phyloP scores from a whole-genome alignment of 2,329 filamentous ascomycete species.

The Aspergillus sp. region DNA sequence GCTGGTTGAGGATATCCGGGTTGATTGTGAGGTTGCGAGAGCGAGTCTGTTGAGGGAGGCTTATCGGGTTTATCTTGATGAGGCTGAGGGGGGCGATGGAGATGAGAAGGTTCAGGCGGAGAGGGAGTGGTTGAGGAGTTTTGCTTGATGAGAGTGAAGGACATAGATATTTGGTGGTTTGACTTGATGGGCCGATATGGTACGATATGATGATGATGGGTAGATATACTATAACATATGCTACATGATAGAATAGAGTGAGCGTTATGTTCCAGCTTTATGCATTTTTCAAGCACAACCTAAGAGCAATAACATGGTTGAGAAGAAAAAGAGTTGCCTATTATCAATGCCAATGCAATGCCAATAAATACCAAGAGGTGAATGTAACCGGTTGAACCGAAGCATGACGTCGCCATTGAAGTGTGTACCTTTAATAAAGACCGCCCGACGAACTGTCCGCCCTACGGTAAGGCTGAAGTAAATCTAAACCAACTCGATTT shows the following conservation, averaged over 20 bases:
- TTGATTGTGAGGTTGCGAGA: slow-evolving; percentile 83
- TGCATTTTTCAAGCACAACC: slow-evolving; percentile 11
- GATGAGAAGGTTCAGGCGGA: slow-evolving; percentile 38
- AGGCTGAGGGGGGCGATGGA: slow-evolving; percentile 37
- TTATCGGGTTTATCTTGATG: slow-evolving; percentile 55
- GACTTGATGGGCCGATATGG: slow-evolving; percentile 2
- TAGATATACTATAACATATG: background rate
- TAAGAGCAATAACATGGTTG: slow-evolving; percentile 16
- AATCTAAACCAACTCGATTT: background rate
- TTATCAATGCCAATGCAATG: background rate
- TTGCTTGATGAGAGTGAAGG: slow-evolving; percentile 18
- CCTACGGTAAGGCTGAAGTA: slow-evolving; percentile 7
- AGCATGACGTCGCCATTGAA: slow-evolving; percentile 4
- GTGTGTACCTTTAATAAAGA: background rate
- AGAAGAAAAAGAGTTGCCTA: background rate
- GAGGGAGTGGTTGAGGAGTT: slow-evolving; percentile 40
- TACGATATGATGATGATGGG: background rate
- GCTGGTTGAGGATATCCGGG: slow-evolving; percentile 83
- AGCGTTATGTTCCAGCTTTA: background rate
- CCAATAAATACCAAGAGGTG: background rate
- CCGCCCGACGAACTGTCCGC: background rate
- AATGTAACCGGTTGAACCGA: background rate
- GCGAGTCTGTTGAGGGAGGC: slow-evolving; percentile 69
- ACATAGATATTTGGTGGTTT: background rate
- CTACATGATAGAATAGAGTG: slow-evolving; percentile 16